These are phyloP conservation scores for Pyrrhoderma lamaoense DNA, from an alignment of 1,284 basidiomycete species.

Conservation along the genomic window DNA sequence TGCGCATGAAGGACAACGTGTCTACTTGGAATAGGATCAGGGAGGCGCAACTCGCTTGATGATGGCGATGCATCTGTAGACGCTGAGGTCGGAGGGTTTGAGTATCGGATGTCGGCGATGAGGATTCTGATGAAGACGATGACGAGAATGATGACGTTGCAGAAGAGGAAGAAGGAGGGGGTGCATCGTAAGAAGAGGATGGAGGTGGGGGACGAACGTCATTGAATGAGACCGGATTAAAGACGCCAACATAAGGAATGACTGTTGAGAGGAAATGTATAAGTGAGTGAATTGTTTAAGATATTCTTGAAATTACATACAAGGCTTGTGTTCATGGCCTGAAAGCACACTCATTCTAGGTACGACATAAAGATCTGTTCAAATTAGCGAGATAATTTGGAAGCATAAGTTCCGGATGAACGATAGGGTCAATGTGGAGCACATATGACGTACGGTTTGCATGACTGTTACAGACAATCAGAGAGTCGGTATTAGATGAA, in stretches of 20 bases:
- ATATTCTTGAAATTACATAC: constrained; percentile 28
- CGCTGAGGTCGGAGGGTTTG: not conserved
- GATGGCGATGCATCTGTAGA: not conserved
- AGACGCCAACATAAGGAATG: constrained; percentile 54
- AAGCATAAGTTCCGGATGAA: constrained; percentile 21
- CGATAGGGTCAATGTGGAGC: not conserved
- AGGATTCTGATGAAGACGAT: too few species aligned
- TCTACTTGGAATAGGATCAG: constrained; percentile 16
- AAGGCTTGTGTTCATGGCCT: constrained; percentile 67
- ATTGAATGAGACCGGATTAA: constrained; percentile 22
- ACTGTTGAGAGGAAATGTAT: constrained; percentile 30
- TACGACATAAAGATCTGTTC: constrained; percentile 52
- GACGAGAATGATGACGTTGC: too few species aligned
- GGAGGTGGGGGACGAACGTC: constrained; percentile 17
- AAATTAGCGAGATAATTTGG: too few species aligned
- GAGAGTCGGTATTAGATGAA: constrained; percentile 14
- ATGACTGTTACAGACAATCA: constrained; percentile 30
- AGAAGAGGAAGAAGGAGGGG: too few species aligned
- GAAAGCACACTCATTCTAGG: constrained; percentile 58
- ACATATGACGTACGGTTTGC: constrained; percentile 33
- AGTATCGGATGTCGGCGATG: too few species aligned
- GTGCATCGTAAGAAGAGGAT: not conserved
- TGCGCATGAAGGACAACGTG: constrained; percentile 39
- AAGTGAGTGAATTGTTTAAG: not conserved
- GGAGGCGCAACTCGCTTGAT: not conserved